phyloP scores from a whole-genome alignment of 1,139 yeast genomes.

The Candida buenavistaensis region DNA sequence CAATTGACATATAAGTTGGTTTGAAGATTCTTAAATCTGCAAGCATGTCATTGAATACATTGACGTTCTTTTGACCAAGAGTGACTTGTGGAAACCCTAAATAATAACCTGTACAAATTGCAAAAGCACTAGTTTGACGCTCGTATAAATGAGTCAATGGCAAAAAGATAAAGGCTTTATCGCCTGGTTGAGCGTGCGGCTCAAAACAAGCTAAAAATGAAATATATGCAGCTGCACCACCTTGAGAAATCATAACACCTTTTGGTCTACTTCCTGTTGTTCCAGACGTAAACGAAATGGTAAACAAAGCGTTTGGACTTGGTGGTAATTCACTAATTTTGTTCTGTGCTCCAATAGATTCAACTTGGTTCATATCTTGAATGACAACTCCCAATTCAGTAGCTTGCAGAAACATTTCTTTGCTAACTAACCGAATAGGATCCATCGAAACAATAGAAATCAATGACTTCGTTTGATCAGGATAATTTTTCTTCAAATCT shows the following conservation, averaged over 20 bases:
- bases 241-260: conserved; percentile 62
- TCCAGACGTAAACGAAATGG: conserved; percentile 74
- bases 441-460: conserved; percentile 35
- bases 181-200: conserved; percentile 17
- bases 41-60: conserved; percentile 13
- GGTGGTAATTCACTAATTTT: conserved; percentile 51
- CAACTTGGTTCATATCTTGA: conserved; percentile 48
- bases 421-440: conserved; percentile 19
- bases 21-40: conserved; percentile 31
- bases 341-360: conserved; percentile 46
- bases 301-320: conserved; percentile 49
- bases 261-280: conserved; percentile 67
- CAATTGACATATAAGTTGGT: conserved; percentile 35
- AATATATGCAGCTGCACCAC: conserved; percentile 47
- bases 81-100: conserved; percentile 41
- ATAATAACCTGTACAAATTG: conserved; percentile 34
- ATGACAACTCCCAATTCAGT: conserved; percentile 25
- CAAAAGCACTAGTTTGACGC: conserved; percentile 33
- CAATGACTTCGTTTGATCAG: conserved; percentile 20
- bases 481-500: conserved; percentile 21
- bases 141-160: conserved; percentile 42
- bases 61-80: conserved; percentile 13
- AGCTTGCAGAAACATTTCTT: conserved; percentile 18
- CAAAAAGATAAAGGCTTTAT: conserved; percentile 26
- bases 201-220: conserved; percentile 20